These are phyloP conservation scores for Diaporthe batatas DNA, from an alignment of 2,329 filamentous ascomycete species.

Conservation along the genomic window DNA sequence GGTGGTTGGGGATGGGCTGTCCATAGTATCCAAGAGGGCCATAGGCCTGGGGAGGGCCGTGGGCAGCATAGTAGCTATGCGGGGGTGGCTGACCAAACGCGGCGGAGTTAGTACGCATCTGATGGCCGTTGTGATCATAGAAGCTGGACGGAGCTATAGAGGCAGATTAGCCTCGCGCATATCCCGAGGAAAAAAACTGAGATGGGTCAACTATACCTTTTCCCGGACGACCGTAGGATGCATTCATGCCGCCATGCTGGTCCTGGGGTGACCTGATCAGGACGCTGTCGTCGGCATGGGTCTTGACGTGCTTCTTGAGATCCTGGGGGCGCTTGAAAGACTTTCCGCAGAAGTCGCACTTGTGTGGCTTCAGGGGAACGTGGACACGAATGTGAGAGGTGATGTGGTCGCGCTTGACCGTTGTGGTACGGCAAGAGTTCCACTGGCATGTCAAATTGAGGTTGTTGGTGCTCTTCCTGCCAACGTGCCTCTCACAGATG, in stretches of 20 bases:
- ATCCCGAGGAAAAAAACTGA: background rate
- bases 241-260: conserved; percentile 62
- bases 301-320: conserved; percentile 99
- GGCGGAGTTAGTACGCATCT: conserved; percentile 68
- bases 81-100: conserved; percentile 68
- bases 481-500: conserved; percentile 97
- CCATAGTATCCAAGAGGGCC: conserved; percentile 81
- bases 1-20: conserved; percentile 64
- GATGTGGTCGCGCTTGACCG: conserved; percentile 98
- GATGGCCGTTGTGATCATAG: conserved; percentile 74
- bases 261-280: conserved; percentile 68
- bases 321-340: conserved; percentile 99
- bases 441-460: conserved; percentile 97
- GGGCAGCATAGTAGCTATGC: conserved; percentile 72
- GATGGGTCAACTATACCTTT: conserved; percentile 65
- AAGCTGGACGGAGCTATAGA: conserved; percentile 67
- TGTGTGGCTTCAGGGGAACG: conserved; percentile 98
- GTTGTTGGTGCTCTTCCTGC: conserved; percentile 99
- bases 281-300: conserved; percentile 95
- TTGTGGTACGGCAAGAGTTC: conserved; percentile 95
- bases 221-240: conserved; percentile 65
- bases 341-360: conserved; percentile 98
- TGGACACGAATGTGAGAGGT: conserved; percentile 99
- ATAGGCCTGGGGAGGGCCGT: conserved; percentile 60
- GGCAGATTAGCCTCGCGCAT: conserved; percentile 57